Evolutionary conservation across 23 red algal species (phyloP), one percentile per base, ranked within the genome.

Genomic region (Gracilariopsis chorda): DNA sequence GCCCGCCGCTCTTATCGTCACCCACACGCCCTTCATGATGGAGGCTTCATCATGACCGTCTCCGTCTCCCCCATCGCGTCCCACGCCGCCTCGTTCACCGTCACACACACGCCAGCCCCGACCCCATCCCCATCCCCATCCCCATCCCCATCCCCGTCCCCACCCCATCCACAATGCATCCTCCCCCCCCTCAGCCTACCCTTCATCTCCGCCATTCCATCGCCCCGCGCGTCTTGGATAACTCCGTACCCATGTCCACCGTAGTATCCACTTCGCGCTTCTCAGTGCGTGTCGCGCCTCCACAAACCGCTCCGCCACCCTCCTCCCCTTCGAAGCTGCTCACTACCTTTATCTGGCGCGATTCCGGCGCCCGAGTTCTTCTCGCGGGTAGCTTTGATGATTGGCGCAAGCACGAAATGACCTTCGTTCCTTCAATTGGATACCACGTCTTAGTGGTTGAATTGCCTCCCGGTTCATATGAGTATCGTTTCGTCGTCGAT

Each of bases 401-500:
- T 49, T 94, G 92, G 92, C 78, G 90, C 51, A 94, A 94, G 45
- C 82, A 94, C 49, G 43, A 51, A 42, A 94, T 94, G 82, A 80
- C 69, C 32, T 88, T 70, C 58, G 82, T 94, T 24, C 80, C 81
- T 23, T 52, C 65, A 29, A 58, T 87, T 42, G 49, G 75, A 16
- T 86, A 87, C 28, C 80, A 86, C 21, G 65, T 88, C 59, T 72
- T 94, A 28, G 86, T 95, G 21, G 57, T 81, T 29, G 93, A 95
- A 77, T 40, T 95, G 7, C 79, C 86, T 11, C 84, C 93, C 6
- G 93, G 93, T 16, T 76, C 59, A 34, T 95, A 91, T 37, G 32
- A 64, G 12, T 95, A 91, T 47, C 84, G 93, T 17, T 95, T 95
- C 29, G 80, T 90, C 20, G 93, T 95, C 23, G 93, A 95, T 48